phyloP scores from a whole-genome alignment of 768 basidiomycete species.

The Suillus spraguei region DNA sequence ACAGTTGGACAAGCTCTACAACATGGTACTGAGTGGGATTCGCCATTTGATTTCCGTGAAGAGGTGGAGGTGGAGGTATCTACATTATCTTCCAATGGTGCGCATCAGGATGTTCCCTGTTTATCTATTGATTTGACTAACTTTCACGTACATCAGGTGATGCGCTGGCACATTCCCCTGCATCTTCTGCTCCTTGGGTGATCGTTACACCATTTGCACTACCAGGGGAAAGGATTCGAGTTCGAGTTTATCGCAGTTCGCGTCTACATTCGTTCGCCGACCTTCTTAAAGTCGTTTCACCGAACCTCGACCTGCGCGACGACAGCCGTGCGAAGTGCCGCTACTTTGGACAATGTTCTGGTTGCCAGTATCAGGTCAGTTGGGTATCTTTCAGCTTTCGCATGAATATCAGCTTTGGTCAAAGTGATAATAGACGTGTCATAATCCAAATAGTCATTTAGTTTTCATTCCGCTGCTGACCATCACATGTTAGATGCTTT shows the following conservation, averaged over 20 bases:
- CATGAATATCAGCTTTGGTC: conserved; percentile 1
- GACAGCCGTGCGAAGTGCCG: conserved; percentile 68
- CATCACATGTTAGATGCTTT: conserved; percentile 63
- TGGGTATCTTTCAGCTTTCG: neutral
- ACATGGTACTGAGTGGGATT: conserved; percentile 52
- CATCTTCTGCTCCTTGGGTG: conserved; percentile 67
- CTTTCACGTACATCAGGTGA: conserved; percentile 48
- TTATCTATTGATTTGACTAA: neutral
- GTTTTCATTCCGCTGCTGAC: neutral
- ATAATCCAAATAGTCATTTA: neutral
- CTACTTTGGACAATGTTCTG: conserved; percentile 89
- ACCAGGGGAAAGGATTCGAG: conserved; percentile 79
- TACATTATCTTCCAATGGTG: conserved; percentile 65
- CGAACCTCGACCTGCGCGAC: conserved; percentile 71
- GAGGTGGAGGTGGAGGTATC: conserved; percentile 70
- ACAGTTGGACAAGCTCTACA: conserved; percentile 51
- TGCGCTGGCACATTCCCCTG: conserved; percentile 58
- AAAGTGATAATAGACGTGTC: neutral
- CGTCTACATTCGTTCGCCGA: conserved; percentile 79
- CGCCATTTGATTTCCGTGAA: conserved; percentile 61
- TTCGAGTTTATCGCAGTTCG: conserved; percentile 69
- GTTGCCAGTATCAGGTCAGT: conserved; percentile 91
- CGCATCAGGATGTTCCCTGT: conserved; percentile 18
- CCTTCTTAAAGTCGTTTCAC: conserved; percentile 61
- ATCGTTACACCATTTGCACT: conserved; percentile 83